Conservation (phyloP, 2,329 filamentous ascomycete species). For the Neopestalotiopsis rosae region DNA sequence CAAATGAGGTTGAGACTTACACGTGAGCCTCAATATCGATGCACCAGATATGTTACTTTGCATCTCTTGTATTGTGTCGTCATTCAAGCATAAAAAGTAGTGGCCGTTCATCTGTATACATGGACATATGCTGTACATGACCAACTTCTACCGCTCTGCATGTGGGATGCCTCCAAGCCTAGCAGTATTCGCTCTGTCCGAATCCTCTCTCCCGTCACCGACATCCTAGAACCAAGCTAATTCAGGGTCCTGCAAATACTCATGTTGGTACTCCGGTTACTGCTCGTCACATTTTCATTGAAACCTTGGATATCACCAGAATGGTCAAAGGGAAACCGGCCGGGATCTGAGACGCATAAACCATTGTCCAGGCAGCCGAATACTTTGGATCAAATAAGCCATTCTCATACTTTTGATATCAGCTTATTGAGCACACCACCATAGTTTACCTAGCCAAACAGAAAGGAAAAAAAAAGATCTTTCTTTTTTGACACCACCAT, state of each 20-base stretch:
- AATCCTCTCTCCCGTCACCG: constrained; percentile 4
- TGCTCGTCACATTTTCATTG: background rate
- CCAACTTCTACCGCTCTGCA: background rate
- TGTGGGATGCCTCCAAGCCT: background rate
- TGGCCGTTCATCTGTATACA: too few relatives aligned
- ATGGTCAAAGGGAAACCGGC: background rate
- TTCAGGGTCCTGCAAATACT: constrained; percentile 1
- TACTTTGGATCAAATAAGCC: background rate
- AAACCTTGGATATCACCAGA: background rate
- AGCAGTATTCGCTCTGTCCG: background rate
- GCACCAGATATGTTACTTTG: background rate
- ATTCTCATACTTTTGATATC: background rate
- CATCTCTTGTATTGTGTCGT: background rate
- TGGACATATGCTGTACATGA: too few relatives aligned
- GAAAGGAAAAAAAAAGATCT: too few relatives aligned
- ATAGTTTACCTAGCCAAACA: background rate
- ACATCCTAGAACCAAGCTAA: constrained; percentile 1
- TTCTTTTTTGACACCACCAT: background rate
- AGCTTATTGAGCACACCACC: background rate
- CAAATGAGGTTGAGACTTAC: background rate
- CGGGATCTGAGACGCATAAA: background rate
- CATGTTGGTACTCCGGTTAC: background rate
- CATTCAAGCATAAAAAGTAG: too few relatives aligned
- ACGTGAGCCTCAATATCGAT: background rate
- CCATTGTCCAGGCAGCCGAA: constrained; percentile 1